A percentile compares a stretch with the other conserved stretches of the same genome.
phyloP scores from a whole-genome alignment of 2,329 filamentous ascomycete genomes.

The Cucurbitaria berberidis region DNA sequence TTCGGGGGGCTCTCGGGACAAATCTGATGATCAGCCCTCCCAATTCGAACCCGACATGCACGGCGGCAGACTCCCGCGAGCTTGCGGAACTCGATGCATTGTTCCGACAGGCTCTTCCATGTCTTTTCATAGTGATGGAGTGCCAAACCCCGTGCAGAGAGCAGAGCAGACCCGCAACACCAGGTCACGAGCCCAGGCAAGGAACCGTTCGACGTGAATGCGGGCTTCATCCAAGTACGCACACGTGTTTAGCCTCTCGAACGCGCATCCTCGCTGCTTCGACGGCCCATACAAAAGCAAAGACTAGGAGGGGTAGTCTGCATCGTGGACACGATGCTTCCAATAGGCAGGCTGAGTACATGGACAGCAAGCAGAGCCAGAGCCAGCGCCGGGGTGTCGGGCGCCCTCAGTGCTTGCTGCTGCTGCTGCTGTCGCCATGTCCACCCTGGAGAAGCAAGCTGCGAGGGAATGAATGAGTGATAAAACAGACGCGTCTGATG shows the following conservation, averaged over 20 bases:
- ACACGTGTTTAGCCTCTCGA: slow-evolving; percentile 18
- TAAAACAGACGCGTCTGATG: slow-evolving; percentile 4
- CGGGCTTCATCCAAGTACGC: slow-evolving; percentile 9
- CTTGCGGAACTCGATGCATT: slow-evolving; percentile 9
- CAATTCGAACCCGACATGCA: slow-evolving; percentile 3
- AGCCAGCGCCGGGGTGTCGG: not conserved
- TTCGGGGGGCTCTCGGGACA: not conserved
- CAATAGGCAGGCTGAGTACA: slow-evolving; percentile 4
- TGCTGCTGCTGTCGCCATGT: too few relatives aligned
- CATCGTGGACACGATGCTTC: slow-evolving; percentile 7
- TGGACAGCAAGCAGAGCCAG: not conserved
- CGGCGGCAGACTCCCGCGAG: slow-evolving; percentile 11
- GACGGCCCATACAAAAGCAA: slow-evolving; percentile 11
- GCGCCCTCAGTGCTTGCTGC: not conserved
- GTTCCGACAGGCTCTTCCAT: slow-evolving; percentile 8
- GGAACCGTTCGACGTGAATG: not conserved
- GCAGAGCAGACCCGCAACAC: not conserved
- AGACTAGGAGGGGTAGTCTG: not conserved
- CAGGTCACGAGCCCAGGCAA: not conserved
- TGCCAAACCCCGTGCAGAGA: not conserved
- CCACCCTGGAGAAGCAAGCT: too few relatives aligned
- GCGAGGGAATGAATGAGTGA: slow-evolving; percentile 2
- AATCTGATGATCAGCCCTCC: slow-evolving; percentile 9
- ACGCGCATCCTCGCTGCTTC: not conserved
- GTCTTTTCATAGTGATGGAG: slow-evolving; percentile 3